Evolutionary conservation across 2,329 filamentous ascomycete species (phyloP).

Genomic region (Cladosporium sp.): DNA sequence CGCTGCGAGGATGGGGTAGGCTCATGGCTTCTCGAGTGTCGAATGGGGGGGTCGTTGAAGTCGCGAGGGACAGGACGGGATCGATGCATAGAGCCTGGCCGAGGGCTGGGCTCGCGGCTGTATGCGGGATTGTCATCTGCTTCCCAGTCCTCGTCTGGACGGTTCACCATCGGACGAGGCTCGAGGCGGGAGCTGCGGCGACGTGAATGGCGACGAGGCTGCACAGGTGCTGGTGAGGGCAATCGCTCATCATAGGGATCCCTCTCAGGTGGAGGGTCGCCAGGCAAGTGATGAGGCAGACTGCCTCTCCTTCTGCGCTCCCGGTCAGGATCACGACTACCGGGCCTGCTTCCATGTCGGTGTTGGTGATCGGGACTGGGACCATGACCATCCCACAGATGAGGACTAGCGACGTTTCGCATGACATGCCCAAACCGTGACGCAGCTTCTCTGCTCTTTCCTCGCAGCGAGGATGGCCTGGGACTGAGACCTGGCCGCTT

Average conservation of each 20-base stretch:
- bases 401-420: constrained; percentile 30
- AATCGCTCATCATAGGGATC: constrained; percentile 7
- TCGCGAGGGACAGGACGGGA: constrained; percentile 13
- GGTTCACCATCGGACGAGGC: constrained; percentile 1
- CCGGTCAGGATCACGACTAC: constrained; percentile 19
- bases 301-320: constrained; percentile 16
- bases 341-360: constrained; percentile 15
- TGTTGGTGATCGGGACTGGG: constrained; percentile 9
- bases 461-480: constrained; percentile 29
- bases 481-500: constrained; percentile 28
- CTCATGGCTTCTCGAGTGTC: constrained; percentile 39
- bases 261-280: constrained; percentile 2
- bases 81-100: constrained; percentile 12
- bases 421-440: constrained; percentile 31
- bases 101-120: constrained; percentile 11
- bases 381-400: constrained; percentile 29
- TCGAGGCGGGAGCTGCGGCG: constrained; percentile 6
- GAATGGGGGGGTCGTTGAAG: constrained; percentile 30
- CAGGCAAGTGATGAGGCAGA: constrained; percentile 15
- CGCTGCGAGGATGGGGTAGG: constrained; percentile 33
- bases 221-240: constrained; percentile 1
- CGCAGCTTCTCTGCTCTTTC: constrained; percentile 28
- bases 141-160: constrained; percentile 4
- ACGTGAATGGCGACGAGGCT: constrained; percentile 2
- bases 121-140: not conserved